These are phyloP conservation scores for Monosporascus ibericus DNA, from an alignment of 2,329 filamentous ascomycete species.

Conservation along the genomic window DNA sequence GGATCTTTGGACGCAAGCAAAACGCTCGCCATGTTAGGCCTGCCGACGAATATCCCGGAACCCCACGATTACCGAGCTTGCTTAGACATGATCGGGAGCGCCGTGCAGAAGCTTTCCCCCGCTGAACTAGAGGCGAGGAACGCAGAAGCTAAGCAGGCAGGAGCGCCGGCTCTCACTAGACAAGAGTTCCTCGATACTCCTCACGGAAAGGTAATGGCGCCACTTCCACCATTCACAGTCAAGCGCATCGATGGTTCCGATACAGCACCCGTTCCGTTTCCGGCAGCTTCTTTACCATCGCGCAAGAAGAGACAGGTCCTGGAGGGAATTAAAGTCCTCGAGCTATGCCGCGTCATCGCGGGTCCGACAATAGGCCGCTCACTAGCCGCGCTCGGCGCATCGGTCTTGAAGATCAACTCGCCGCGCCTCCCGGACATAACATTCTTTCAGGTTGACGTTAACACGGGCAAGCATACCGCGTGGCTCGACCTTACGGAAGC, in stretches of 20 bases:
- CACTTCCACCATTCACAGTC: slow-evolving; percentile 43
- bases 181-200: slow-evolving; percentile 52
- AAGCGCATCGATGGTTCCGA: slow-evolving; percentile 38
- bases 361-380: slow-evolving; percentile 67
- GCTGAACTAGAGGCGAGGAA: slow-evolving; percentile 55
- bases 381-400: slow-evolving; percentile 69
- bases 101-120: slow-evolving; percentile 48
- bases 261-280: slow-evolving; percentile 41
- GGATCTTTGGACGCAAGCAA: slow-evolving; percentile 67
- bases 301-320: slow-evolving; percentile 31
- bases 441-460: slow-evolving; percentile 67
- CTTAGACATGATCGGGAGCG: slow-evolving; percentile 52
- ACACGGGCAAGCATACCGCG: slow-evolving; percentile 62
- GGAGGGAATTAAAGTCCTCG: slow-evolving; percentile 64
- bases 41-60: slow-evolving; percentile 55
- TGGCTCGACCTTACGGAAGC: slow-evolving; percentile 56
- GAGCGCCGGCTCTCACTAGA: slow-evolving; percentile 52
- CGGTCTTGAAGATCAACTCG: slow-evolving; percentile 66
- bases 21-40: slow-evolving; percentile 63
- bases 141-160: slow-evolving; percentile 49
- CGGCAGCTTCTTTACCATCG: slow-evolving; percentile 19
- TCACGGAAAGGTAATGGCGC: slow-evolving; percentile 39
- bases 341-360: slow-evolving; percentile 70
- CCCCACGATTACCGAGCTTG: slow-evolving; percentile 55
- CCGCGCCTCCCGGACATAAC: slow-evolving; percentile 63